A percentile compares a stretch with the other conserved stretches of the same genome.
phyloP scores from a whole-genome alignment of 2,329 filamentous ascomycete genomes.

The Cladosporium sp. region DNA sequence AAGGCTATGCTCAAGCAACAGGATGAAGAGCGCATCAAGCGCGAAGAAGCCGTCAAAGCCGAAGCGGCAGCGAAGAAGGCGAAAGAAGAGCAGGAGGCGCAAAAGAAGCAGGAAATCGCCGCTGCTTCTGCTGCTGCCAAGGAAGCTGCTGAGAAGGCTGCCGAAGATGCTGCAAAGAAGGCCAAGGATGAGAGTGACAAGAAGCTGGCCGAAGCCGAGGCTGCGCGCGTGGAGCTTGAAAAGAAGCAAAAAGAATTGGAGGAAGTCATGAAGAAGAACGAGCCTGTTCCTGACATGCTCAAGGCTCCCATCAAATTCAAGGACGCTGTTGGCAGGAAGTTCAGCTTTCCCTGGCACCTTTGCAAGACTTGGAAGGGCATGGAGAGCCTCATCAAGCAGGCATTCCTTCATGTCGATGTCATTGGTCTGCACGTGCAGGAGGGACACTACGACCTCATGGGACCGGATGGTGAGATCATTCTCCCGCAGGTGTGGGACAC shows the following conservation, averaged over 20 bases:
- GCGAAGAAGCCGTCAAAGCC: slow-evolving; percentile 24
- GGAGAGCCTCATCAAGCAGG: slow-evolving; percentile 46
- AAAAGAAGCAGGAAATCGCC: slow-evolving; percentile 25
- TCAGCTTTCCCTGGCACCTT: slow-evolving; percentile 82
- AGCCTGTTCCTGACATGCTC: slow-evolving; percentile 48
- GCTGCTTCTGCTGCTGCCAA: slow-evolving; percentile 35
- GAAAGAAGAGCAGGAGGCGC: slow-evolving; percentile 28
- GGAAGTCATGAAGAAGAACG: slow-evolving; percentile 43
- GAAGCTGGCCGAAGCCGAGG: slow-evolving; percentile 51
- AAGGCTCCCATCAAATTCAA: slow-evolving; percentile 82
- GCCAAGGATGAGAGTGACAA: slow-evolving; percentile 43
- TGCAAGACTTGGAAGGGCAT: slow-evolving; percentile 61
- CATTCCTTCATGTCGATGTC: slow-evolving; percentile 44
- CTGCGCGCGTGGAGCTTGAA: slow-evolving; percentile 47
- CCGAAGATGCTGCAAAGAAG: slow-evolving; percentile 47
- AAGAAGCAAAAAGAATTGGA: slow-evolving; percentile 45
- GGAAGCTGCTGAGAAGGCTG: slow-evolving; percentile 37
- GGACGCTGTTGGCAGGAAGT: slow-evolving; percentile 85
- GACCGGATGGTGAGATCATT: slow-evolving; percentile 46
- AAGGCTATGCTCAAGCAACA: slow-evolving; percentile 39
- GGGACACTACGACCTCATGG: slow-evolving; percentile 45
- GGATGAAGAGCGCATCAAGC: slow-evolving; percentile 36
- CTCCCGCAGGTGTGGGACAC: slow-evolving; percentile 47
- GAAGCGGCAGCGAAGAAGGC: slow-evolving; percentile 25
- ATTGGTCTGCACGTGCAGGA: slow-evolving; percentile 43